Base-by-base conservation (phyloP, 169 alveolate species). In the Plasmodium reichenowi region DNA sequence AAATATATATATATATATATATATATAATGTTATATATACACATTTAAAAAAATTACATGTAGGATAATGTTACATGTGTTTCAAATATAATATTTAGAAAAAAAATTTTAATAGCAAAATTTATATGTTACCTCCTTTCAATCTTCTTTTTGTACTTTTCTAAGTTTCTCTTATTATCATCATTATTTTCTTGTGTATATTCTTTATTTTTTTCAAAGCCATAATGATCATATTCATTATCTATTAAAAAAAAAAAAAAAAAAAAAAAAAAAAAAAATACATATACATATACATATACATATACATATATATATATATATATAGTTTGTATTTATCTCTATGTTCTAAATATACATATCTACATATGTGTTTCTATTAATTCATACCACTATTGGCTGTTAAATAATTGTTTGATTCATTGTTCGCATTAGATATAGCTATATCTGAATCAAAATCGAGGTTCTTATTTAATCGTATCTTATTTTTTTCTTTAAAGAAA, bases 401-500 rank as follows among this genome's bases (percentile, higher is more conserved):
- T 64, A 80, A 60, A 62, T 70, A 80, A 43, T 80, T 80, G 43
- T 80, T 67, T 50, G 83, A 68, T 32, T 80, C 91, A n/a, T 32
- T 32, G 72, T 80, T 80, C 10, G 58, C 91, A 58, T 68, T 70
- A 20, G 91, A 80, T 26, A 80, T 54, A 58, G 91, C 73, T 15
- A 67, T 80, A 60, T 80, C 91, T 56, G 91, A 80, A 20, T 67
- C 83, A 59, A 20, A 60, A 47, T 80, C 83, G 10, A 29, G 50
- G 13, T 50, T 80, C 52, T 66, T 68, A 52, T 80, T 80, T 62
- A 80, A 45, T 70, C 54, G 67, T 32, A 80, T 68, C 83, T 67
- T 80, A 72, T 80, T 66, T 80, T 70, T 80, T 68, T 80, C 91
- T 80, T 80, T 80, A 83, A 80, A 80, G 83, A 80, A 68, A 50